A percentile compares a stretch with the other conserved stretches of the same genome.
These are phyloP conservation scores for Suhomyces tanzawaensis DNA, from an alignment of 805 yeast species.

Conservation along the genomic window DNA sequence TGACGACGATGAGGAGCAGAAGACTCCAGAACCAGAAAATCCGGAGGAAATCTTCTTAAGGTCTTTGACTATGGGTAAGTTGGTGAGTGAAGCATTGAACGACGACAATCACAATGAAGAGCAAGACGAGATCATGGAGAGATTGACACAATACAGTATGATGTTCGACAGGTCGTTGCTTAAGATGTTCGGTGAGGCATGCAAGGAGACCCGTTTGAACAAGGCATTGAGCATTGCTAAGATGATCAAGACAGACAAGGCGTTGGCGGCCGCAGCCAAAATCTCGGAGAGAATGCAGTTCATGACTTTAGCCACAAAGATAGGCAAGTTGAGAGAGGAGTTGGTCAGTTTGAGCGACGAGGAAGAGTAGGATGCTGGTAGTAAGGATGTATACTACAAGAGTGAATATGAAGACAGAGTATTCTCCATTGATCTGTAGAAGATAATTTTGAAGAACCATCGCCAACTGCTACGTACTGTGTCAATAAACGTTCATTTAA, in stretches of 20 bases:
- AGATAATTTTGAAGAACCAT: too few species aligned
- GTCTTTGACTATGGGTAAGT: conserved; percentile 57
- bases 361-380: too few species aligned
- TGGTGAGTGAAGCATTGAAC: conserved; percentile 52
- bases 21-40: conserved; percentile 24
- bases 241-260: conserved; percentile 72
- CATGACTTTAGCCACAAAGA: conserved; percentile 33
- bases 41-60: conserved; percentile 68
- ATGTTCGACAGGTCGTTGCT: conserved; percentile 75
- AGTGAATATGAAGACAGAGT: too few species aligned
- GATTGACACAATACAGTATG: conserved; percentile 50
- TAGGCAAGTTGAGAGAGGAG: conserved; percentile 37
- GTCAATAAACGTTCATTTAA: neutral
- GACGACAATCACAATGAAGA: conserved; percentile 28
- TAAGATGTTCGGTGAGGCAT: conserved; percentile 69
- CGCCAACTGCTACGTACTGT: too few species aligned
- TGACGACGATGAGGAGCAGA: conserved; percentile 25
- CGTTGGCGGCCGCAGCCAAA: conserved; percentile 78
- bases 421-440: neutral
- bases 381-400: too few species aligned
- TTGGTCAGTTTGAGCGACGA: conserved; percentile 23
- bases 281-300: conserved; percentile 67
- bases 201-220: conserved; percentile 59
- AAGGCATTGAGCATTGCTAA: conserved; percentile 70
- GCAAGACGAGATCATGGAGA: conserved; percentile 45